phyloP scores from a whole-genome alignment of 2,329 filamentous ascomycete genomes.

The Trichoderma gracile region DNA sequence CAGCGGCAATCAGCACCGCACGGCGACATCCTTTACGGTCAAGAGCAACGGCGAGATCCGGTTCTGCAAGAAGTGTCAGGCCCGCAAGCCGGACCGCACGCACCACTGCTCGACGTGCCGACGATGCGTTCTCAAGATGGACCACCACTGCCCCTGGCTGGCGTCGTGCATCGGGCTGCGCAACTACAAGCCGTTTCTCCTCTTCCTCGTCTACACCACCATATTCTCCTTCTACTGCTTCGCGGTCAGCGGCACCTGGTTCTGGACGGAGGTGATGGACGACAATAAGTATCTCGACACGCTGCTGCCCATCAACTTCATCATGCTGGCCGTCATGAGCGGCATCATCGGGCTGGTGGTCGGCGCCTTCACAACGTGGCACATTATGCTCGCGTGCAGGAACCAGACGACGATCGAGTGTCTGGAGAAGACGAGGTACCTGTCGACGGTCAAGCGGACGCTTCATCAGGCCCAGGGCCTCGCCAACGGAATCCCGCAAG shows the following conservation, averaged over 20 bases:
- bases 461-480: conserved; percentile 62
- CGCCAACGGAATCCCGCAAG: conserved; percentile 52
- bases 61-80: conserved; percentile 97
- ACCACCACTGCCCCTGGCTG: conserved; percentile 98
- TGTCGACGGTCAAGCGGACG: conserved; percentile 74
- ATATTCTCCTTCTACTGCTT: conserved; percentile 84
- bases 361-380: conserved; percentile 87
- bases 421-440: conserved; percentile 91
- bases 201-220: conserved; percentile 88
- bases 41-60: conserved; percentile 84
- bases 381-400: conserved; percentile 74
- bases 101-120: conserved; percentile 97
- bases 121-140: conserved; percentile 97
- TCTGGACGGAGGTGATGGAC: conserved; percentile 79
- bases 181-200: conserved; percentile 93
- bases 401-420: conserved; percentile 96
- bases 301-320: conserved; percentile 85
- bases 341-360: conserved; percentile 92
- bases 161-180: conserved; percentile 90
- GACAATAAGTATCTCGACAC: conserved; percentile 71
- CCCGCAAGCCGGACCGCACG: conserved; percentile 88
- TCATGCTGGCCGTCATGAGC: conserved; percentile 80
- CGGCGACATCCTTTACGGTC: conserved; percentile 78
- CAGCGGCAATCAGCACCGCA: conserved; percentile 50
- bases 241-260: conserved; percentile 74